Evolutionary conservation across 192 early-diverging fungal genomes (phyloP), one percentile per base, ranked within the genome.

Genomic region (Fimicolochytrium jonesii): DNA sequence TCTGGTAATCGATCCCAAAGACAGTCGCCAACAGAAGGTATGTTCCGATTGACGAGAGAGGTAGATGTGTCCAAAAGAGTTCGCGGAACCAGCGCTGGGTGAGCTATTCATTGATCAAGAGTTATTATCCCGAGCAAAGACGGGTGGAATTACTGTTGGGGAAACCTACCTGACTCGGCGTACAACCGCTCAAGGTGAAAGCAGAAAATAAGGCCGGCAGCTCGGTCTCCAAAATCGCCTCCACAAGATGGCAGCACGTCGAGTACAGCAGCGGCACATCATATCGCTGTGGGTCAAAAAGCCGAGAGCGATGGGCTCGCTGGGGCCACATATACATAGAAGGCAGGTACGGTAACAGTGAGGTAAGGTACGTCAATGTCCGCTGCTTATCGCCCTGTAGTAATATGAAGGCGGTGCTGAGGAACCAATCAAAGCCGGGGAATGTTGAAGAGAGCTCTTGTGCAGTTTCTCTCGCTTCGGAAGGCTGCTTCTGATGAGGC

Each of bases 181-280:
- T 75, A 59, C 77, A 82, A 10, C 80, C 80, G 22, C 61, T 71
- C 20, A 78, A 50, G 13, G 73, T 79, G 36, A 79, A 79, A 3
- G 80, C 80, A 13, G 71, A 73, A 20, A 64, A 74, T 9, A 78
- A 34, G 20, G 36, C 48, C 20, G 80, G 75, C 9, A 76, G 46
- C 42, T 77, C 75, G 17, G 26, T 42, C 59, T 78, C 77, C 18
- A 68, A 35, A 35, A 78, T 75, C 3, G 49, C 45, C 47, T 82
- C 80, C 17, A 82, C 61, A 34, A 76, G 37, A 49, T 75, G 73
- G 47, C 72, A 52, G 13, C 55, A 71, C 32, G 51, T 61, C n/a
- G 70, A 70, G 54, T 77, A 77, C 3, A 62, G 23, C 25, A 70
- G 31, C 17, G 75, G 70, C 13, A 77, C 69, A 4, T 35, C 49